Evolutionary conservation across 805 yeast species (phyloP), one percentile per base, ranked within the genome.

Genomic region (Candida orba): DNA sequence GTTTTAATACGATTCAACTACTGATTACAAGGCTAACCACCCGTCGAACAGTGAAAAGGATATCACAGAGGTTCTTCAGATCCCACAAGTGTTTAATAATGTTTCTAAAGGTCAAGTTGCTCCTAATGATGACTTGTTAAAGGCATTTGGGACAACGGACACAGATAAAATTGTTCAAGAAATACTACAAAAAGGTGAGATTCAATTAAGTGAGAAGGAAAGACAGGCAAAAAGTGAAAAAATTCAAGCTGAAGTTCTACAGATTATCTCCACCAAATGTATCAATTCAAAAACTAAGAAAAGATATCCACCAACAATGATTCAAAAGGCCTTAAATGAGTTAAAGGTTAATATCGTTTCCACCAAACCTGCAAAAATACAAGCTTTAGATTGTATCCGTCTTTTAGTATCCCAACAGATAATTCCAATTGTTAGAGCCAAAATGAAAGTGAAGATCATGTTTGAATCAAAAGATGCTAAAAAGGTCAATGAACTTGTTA

Each of bases 71-170:
- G 99, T 93, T 3, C 69, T 93, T 32, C 99, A 93, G 62, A 88
- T 93, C 42, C 96, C 89, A n/a, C 96, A 85, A 62, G 95, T 93
- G 1, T 93, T 93, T 57, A 61, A 79, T 31, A 93, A 93, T 58
- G 98, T 90, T 0, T 87, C 96, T 14, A 93, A 93, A 58, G 99
- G 99, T 2, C 88, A 80, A 49, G 90, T 86, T 1, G 98, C 98
- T 3, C 80, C 90, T 15, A 78, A 84, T 52, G 95, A 87, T 9
- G 97, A 91, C 46, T 67, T 93, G 20, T 67, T 73, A 50, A 73
- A 78, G 43, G 72, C 82, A 2, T 91, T 93, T 60, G 89, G 84
- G 1, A 75, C 88, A 0, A 78, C 89, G 0, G 84, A 90, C 54
- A 72, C 76, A 12, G 86, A 89, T 57, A 71, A 72, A 31, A 84